Evolutionary conservation across 2,329 filamentous ascomycete genomes (phyloP).

Genomic region (Paecilomyces sp.): DNA sequence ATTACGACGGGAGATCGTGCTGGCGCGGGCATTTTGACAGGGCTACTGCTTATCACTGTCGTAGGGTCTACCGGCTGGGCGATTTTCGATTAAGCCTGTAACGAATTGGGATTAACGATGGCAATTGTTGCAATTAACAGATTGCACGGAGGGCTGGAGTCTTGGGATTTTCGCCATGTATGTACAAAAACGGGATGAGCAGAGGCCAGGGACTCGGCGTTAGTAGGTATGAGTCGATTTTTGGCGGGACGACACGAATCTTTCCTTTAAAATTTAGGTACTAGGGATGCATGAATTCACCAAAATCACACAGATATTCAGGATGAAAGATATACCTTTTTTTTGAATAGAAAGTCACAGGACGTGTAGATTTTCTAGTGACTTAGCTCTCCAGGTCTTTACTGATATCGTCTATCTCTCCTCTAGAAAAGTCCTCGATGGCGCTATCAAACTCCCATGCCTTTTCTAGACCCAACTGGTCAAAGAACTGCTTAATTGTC

Average conservation of each 20-base stretch:
- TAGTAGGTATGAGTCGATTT: background rate
- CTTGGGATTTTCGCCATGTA: background rate
- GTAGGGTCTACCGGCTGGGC: slow-evolving; percentile 31
- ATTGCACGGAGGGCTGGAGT: background rate
- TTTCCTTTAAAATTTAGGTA: background rate
- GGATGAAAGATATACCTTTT: too few species aligned
- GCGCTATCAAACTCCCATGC: slow-evolving; percentile 3
- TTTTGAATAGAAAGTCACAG: too few species aligned
- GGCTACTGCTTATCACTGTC: slow-evolving; percentile 25
- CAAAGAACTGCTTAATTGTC: slow-evolving; percentile 4
- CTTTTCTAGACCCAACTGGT: slow-evolving; percentile 2
- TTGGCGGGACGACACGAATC: background rate
- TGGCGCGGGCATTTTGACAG: slow-evolving; percentile 38
- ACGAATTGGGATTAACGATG: background rate
- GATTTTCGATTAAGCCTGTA: slow-evolving; percentile 18
- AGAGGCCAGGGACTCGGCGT: background rate
- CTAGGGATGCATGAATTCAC: too few species aligned
- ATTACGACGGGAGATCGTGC: slow-evolving; percentile 32
- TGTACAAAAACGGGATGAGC: background rate
- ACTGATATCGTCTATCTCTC: background rate
- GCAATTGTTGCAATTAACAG: background rate
- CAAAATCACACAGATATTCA: too few species aligned
- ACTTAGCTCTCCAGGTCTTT: background rate
- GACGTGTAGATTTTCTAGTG: too few species aligned
- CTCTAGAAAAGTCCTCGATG: background rate